phyloP scores from a whole-genome alignment of 306 rosid genomes.

The Benincasa hispida region DNA sequence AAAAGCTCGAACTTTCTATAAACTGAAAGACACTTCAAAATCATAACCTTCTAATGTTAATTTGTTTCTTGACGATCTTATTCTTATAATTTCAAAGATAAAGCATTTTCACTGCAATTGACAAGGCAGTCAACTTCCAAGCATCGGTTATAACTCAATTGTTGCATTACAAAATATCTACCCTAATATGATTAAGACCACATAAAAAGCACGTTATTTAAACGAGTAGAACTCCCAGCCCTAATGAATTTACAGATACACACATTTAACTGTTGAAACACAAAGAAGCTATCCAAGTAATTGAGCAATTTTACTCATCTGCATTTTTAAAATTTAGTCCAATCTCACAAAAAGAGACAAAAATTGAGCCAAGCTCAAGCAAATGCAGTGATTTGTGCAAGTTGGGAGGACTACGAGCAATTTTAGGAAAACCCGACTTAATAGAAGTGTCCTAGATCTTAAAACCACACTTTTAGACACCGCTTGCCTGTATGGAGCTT shows the following conservation, averaged over 20 bases:
- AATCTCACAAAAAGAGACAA: neutral
- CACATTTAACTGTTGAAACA: neutral
- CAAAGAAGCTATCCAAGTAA: neutral
- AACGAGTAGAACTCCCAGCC: neutral
- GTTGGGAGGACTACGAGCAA: neutral
- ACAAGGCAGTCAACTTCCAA: neutral
- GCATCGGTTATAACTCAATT: neutral
- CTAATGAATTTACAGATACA: neutral
- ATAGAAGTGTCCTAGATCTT: neutral
- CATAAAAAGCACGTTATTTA: neutral
- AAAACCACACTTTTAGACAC: neutral
- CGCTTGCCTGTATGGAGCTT: neutral
- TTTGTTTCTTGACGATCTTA: neutral
- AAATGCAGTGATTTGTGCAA: neutral
- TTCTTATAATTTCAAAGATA: neutral
- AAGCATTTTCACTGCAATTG: neutral
- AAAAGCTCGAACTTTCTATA: neutral
- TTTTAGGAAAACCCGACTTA: neutral
- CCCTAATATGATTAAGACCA: neutral
- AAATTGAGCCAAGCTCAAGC: neutral
- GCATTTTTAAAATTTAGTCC: neutral
- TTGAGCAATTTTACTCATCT: no score
- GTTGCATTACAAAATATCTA: neutral
- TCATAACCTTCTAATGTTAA: neutral
- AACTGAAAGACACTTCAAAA: neutral